These are phyloP conservation scores for Ceriops decandra DNA, from an alignment of 345 rosid genomes.

Conservation along the genomic window DNA sequence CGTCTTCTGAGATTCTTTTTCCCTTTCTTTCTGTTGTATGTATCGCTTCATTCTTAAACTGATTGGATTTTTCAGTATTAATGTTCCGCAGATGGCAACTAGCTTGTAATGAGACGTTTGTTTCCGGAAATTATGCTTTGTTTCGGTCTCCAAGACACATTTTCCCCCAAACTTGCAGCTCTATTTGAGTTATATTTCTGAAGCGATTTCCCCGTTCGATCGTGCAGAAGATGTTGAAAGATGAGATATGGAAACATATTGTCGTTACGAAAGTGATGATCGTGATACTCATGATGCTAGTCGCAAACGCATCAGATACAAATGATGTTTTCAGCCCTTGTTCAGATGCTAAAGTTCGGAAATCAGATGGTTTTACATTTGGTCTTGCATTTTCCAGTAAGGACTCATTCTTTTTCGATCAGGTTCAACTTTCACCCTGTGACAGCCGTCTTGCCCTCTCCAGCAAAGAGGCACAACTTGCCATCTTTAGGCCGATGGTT, in stretches of 20 bases:
- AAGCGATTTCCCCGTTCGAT: neutral
- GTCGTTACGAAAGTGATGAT: neutral
- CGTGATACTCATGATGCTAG: constrained; percentile 17
- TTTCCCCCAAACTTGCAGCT: no score
- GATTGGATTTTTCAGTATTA: neutral
- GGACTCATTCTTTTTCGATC: constrained; percentile 57
- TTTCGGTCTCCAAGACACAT: no score
- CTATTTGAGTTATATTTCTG: no score
- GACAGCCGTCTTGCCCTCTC: constrained; percentile 65
- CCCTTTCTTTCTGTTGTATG: neutral
- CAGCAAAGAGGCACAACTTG: constrained; percentile 45
- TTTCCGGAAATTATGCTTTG: neutral
- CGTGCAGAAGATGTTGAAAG: constrained; percentile 19
- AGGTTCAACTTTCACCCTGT: constrained; percentile 82
- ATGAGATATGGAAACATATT: constrained; percentile 4
- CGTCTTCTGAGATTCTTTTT: neutral
- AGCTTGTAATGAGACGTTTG: neutral
- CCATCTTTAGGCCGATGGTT: constrained; percentile 72
- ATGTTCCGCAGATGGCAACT: no score
- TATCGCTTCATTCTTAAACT: neutral
- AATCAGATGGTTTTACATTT: constrained; percentile 70
- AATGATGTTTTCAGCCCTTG: constrained; percentile 66
- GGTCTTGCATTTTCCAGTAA: constrained; percentile 63
- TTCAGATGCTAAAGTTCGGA: constrained; percentile 53
- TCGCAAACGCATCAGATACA: constrained; percentile 44